These are phyloP conservation scores for Russula dissimulans DNA, from an alignment of 768 basidiomycete genomes.

Conservation along the genomic window DNA sequence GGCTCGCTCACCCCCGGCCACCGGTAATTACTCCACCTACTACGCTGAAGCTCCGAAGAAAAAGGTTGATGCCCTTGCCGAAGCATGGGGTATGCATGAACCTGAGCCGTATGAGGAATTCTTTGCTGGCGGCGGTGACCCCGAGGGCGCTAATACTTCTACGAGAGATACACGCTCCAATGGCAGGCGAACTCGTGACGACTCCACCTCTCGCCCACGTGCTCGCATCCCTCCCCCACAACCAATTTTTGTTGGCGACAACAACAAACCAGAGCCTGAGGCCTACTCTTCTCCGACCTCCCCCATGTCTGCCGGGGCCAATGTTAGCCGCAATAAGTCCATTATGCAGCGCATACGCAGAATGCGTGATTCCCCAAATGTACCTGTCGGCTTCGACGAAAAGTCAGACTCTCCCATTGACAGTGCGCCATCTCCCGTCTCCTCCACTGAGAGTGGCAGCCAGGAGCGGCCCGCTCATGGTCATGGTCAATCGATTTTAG, in stretches of 20 bases:
- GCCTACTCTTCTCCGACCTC: constrained; percentile 32
- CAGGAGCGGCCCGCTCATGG: constrained; percentile 54
- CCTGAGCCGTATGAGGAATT: constrained; percentile 90
- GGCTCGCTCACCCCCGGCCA: constrained; percentile 1
- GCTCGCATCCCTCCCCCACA: constrained; percentile 69
- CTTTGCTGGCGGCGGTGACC: constrained; percentile 62
- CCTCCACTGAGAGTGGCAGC: constrained; percentile 28
- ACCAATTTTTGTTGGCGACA: constrained; percentile 53
- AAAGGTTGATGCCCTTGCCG: constrained; percentile 81
- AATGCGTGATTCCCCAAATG: constrained; percentile 81
- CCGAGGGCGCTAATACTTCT: constrained; percentile 45
- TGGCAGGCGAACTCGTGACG: constrained; percentile 36
- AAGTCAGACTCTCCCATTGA: constrained; percentile 30
- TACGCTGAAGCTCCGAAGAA: constrained; percentile 61
- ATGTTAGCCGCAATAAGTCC: constrained; percentile 67
- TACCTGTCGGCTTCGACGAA: constrained; percentile 50
- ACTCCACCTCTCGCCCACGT: constrained; percentile 26
- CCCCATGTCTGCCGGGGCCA: constrained; percentile 32
- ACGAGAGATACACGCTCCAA: constrained; percentile 13
- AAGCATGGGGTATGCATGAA: constrained; percentile 90
- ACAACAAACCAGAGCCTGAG: constrained; percentile 22
- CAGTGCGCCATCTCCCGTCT: constrained; percentile 36
- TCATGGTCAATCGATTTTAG: constrained; percentile 66
- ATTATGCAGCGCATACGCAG: constrained; percentile 83
- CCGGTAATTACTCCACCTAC: constrained; percentile 12